A percentile compares a stretch with the other conserved stretches of the same genome.
phyloP scores from a whole-genome alignment of 1,284 basidiomycete species.

The Salmacisia buchloeana region DNA sequence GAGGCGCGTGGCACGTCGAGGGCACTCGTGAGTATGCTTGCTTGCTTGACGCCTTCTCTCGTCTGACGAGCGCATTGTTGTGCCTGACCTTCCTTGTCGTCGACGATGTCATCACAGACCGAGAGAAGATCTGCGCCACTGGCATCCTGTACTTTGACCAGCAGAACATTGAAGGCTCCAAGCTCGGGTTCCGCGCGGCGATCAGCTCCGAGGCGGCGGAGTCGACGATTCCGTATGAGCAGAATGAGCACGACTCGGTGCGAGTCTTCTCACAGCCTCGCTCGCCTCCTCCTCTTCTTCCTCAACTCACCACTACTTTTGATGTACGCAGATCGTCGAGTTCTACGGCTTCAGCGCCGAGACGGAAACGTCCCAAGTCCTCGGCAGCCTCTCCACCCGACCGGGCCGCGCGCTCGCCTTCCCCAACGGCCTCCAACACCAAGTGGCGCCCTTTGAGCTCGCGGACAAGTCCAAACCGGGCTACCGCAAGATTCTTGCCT shows the following conservation, averaged over 20 bases:
- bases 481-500: conserved; percentile 56
- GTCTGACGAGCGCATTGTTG: neutral
- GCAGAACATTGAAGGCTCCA: conserved; percentile 56
- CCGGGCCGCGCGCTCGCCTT: neutral
- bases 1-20: conserved; percentile 58
- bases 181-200: conserved; percentile 45
- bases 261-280: neutral
- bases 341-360: conserved; percentile 52
- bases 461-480: conserved; percentile 54
- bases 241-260: conserved; percentile 2
- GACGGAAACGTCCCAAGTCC: conserved; percentile 52
- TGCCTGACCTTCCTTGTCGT: neutral
- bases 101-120: neutral
- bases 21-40: conserved; percentile 1
- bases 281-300: conserved; percentile 17
- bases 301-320: conserved; percentile 8
- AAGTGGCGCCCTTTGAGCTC: conserved; percentile 54
- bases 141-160: conserved; percentile 56
- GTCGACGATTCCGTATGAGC: neutral
- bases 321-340: conserved; percentile 49
- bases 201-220: neutral
- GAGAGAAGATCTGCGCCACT: conserved; percentile 13
- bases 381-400: neutral
- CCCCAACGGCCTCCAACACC: conserved; percentile 60
- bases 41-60: neutral